A percentile compares a stretch with the other conserved stretches of the same genome.
Conservation (phyloP, 257 asterid genomes). For the Ajuga chamaepitys region DNA sequence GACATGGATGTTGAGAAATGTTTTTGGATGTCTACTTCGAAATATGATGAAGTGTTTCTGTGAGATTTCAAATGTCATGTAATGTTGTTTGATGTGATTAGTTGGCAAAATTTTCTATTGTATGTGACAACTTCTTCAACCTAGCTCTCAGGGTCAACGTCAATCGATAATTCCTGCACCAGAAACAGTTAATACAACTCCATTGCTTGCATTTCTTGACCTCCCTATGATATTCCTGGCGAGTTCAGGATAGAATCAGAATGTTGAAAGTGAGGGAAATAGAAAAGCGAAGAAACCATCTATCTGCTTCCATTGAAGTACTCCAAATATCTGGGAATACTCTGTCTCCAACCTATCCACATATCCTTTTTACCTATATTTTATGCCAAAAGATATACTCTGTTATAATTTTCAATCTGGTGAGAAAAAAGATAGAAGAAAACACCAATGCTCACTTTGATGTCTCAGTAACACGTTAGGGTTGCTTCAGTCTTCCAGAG, state of each 20-base stretch:
- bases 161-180: background rate
- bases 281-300: no score
- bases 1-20: background rate
- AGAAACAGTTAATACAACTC: no score
- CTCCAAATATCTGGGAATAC: background rate
- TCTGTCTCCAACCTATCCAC: no score
- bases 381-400: no score
- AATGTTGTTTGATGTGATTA: background rate
- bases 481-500: background rate
- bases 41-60: background rate
- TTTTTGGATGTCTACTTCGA: background rate
- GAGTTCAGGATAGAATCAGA: background rate
- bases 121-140: background rate
- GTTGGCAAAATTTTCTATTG: background rate
- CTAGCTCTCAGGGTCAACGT: no score
- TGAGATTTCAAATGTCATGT: background rate
- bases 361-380: no score
- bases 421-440: background rate
- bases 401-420: background rate
- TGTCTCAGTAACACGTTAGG: background rate
- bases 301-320: background rate
- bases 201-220: no score
- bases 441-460: background rate
- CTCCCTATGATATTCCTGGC: background rate
- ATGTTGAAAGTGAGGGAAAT: no score